phyloP scores from a whole-genome alignment of 352 stramenopile species.

The Peronospora farinosa region DNA sequence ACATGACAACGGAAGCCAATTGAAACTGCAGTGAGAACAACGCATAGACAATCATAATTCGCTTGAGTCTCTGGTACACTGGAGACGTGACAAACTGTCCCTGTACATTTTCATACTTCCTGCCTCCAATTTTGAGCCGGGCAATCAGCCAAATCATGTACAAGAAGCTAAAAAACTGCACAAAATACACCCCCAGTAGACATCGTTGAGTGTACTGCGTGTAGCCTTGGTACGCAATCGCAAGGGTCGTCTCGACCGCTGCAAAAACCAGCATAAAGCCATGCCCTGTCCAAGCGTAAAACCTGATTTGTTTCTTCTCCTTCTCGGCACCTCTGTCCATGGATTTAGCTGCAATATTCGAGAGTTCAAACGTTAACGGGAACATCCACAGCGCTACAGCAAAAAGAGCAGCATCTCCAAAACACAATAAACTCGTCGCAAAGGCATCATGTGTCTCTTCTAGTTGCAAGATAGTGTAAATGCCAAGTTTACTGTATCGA shows the following conservation, averaged over 20 bases:
- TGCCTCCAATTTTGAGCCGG: slow-evolving; percentile 39
- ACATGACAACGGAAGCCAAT: slow-evolving; percentile 43
- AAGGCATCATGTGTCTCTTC: slow-evolving; percentile 29
- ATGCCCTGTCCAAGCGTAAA: slow-evolving; percentile 29
- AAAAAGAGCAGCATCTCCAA: slow-evolving; percentile 38
- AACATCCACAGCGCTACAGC: slow-evolving; percentile 46
- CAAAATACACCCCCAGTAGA: slow-evolving; percentile 37
- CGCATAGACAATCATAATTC: slow-evolving; percentile 63
- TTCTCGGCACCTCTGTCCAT: slow-evolving; percentile 45
- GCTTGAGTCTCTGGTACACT: slow-evolving; percentile 63
- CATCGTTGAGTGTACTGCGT: slow-evolving; percentile 41
- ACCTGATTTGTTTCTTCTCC: slow-evolving; percentile 34
- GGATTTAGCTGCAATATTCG: slow-evolving; percentile 41
- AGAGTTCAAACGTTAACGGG: slow-evolving; percentile 40
- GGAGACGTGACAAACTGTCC: slow-evolving; percentile 57
- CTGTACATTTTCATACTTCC: slow-evolving; percentile 61
- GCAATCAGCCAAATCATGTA: slow-evolving; percentile 48
- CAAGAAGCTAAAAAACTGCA: slow-evolving; percentile 42
- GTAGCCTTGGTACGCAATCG: slow-evolving; percentile 35
- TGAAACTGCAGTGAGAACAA: slow-evolving; percentile 59
- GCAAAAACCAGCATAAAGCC: slow-evolving; percentile 27
- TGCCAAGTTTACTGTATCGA: slow-evolving; percentile 38
- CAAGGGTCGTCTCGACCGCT: slow-evolving; percentile 26
- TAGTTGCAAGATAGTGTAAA: slow-evolving; percentile 37
- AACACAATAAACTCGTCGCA: slow-evolving; percentile 28